Evolutionary conservation across 352 stramenopile genomes (phyloP), one percentile per base, ranked within the genome.

Genomic region (Phytophthora palmivora): DNA sequence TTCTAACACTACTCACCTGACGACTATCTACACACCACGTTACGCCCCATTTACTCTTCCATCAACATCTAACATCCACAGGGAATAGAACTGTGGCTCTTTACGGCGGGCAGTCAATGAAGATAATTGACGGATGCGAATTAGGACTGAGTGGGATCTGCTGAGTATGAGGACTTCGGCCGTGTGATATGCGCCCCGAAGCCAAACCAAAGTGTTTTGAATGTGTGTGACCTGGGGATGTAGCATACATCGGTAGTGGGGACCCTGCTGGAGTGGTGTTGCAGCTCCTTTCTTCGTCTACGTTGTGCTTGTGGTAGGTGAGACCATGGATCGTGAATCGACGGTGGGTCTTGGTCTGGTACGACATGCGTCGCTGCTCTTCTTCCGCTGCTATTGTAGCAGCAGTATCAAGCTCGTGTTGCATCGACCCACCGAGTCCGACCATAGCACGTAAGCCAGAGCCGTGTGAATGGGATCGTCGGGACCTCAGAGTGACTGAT

Each of bases 91-190:
- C 9, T 19, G 6, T n/a, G 28, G 10, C 34, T 30, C 32, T 19
- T 65, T 67, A 75, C 46, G 67, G 67, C 18, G 67, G 67, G 41
- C 67, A 75, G 34, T 71, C 61, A 46, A 75, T 75, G 47, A 71
- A n/a, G n/a, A n/a, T n/a, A n/a, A n/a, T n/a, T n/a, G n/a, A n/a
- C n/a, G n/a, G n/a, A n/a, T n/a, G n/a, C 9, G 56, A 50, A n/a
- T 71, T 57, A 9, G 37, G 28, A 1, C 53, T 48, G 12, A 37
- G 44, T 22, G 61, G 39, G 7, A 47, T 65, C 36, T 61, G 50
- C 11, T 42, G 39, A 1, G 22, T 26, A 34, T 16, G 53, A 19
- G 63, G 58, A 22, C 56, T 67, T 2, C 57, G 50, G 19, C 37
- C 33, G 38, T 62, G 50, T 3, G 19, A 2, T 15, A 28, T 32